Evolutionary conservation across 2,329 filamentous ascomycete species (phyloP).

Genomic region (Arthroderma sp.): DNA sequence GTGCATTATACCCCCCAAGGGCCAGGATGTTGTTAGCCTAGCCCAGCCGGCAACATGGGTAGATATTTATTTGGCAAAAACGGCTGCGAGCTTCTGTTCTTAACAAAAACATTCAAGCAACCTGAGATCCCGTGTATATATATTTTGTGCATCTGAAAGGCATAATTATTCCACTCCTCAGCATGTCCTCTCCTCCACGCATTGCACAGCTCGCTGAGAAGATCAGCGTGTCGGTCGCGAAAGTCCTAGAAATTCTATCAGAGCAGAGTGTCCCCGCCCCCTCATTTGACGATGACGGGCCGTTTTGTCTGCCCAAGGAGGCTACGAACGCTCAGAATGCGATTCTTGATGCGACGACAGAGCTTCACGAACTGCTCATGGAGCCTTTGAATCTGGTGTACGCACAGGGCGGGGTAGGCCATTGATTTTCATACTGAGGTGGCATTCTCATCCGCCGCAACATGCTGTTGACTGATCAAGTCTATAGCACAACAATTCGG

Average conservation of each 20-base stretch:
- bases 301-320: constrained; percentile 30
- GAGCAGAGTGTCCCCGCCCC: constrained; percentile 33
- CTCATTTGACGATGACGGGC: constrained; percentile 33
- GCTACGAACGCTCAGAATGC: constrained; percentile 22
- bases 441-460: neutral
- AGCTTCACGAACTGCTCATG: constrained; percentile 33
- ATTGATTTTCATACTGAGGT: constrained; percentile 13
- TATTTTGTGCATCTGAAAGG: too few relatives aligned
- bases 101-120: too few relatives aligned
- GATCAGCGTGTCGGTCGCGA: neutral
- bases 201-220: neutral
- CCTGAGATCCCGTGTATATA: too few relatives aligned
- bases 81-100: too few relatives aligned
- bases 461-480: neutral
- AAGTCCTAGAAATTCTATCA: neutral
- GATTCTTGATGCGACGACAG: constrained; percentile 31
- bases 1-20: too few relatives aligned
- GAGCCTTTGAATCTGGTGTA: constrained; percentile 37
- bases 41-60: too few relatives aligned
- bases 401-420: constrained; percentile 39
- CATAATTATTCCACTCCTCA: too few relatives aligned
- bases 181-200: neutral
- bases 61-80: too few relatives aligned
- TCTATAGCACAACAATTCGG: constrained; percentile 27
- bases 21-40: too few relatives aligned